Conservation (phyloP, 2,329 filamentous ascomycete genomes). For the Colletotrichum tanaceti region DNA sequence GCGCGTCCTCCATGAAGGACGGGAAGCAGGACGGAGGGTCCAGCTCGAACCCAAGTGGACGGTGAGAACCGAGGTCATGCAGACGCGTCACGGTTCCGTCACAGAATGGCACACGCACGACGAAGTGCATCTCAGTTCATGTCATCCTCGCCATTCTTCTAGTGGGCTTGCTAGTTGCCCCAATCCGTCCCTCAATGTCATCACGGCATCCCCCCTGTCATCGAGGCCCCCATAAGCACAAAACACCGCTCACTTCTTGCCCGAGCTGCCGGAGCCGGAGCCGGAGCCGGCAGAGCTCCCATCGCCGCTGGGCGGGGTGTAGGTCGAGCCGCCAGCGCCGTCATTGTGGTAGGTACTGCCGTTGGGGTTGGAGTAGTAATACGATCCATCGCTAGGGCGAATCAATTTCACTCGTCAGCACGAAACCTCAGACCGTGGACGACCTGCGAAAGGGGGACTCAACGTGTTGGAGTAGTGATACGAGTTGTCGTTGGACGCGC, state of each 20-base stretch:
- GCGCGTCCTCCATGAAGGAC: too few relatives aligned
- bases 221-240: background rate
- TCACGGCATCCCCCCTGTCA: background rate
- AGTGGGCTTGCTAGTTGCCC: background rate
- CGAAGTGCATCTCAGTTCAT: background rate
- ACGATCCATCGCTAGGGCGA: slow-evolving; percentile 67
- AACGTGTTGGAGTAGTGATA: slow-evolving; percentile 78
- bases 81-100: background rate
- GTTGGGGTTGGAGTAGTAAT: slow-evolving; percentile 79
- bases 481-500: slow-evolving; percentile 66
- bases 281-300: slow-evolving; percentile 44
- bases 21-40: background rate
- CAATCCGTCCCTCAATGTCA: background rate
- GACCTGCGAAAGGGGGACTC: slow-evolving; percentile 43
- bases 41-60: too few relatives aligned
- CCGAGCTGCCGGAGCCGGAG: slow-evolving; percentile 28
- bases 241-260: slow-evolving; percentile 28
- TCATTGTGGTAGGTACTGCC: slow-evolving; percentile 76
- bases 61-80: too few relatives aligned
- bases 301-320: slow-evolving; percentile 66
- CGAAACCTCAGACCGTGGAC: too few relatives aligned
- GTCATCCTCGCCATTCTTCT: background rate
- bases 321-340: slow-evolving; percentile 67
- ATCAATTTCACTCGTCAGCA: too few relatives aligned
- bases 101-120: background rate